A percentile compares a stretch with the other conserved stretches of the same genome.
Conservation (phyloP, 306 rosid species). For the Rosa multiflora region DNA sequence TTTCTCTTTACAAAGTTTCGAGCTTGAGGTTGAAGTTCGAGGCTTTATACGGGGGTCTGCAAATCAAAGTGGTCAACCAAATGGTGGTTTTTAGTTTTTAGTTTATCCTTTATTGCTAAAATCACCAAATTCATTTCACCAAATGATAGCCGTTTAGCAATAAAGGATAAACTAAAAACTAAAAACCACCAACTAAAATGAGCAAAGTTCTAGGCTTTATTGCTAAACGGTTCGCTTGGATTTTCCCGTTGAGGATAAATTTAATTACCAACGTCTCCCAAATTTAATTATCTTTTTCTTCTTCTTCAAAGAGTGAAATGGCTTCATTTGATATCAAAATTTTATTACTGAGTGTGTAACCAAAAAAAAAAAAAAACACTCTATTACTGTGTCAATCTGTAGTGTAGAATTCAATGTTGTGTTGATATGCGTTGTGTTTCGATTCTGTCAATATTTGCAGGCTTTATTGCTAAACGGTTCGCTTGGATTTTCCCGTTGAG, state of each 20-base stretch:
- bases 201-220: no score
- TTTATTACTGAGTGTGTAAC: not conserved
- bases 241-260: not conserved
- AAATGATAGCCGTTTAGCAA: no score
- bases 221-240: not conserved
- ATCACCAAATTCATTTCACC: no score
- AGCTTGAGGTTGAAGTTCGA: not conserved
- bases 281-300: not conserved
- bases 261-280: not conserved
- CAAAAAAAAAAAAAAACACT: no score
- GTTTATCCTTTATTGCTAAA: not conserved
- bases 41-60: not conserved
- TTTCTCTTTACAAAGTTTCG: not conserved
- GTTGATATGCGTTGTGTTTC: not conserved
- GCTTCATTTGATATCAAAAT: no score
- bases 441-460: not conserved
- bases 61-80: not conserved
- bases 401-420: not conserved
- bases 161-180: no score
- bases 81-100: not conserved
- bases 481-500: not conserved
- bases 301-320: not conserved
- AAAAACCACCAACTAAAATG: no score
- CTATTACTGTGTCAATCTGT: not conserved
- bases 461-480: not conserved